Conservation (phyloP, 805 yeast species). For the Candida ortonii region DNA sequence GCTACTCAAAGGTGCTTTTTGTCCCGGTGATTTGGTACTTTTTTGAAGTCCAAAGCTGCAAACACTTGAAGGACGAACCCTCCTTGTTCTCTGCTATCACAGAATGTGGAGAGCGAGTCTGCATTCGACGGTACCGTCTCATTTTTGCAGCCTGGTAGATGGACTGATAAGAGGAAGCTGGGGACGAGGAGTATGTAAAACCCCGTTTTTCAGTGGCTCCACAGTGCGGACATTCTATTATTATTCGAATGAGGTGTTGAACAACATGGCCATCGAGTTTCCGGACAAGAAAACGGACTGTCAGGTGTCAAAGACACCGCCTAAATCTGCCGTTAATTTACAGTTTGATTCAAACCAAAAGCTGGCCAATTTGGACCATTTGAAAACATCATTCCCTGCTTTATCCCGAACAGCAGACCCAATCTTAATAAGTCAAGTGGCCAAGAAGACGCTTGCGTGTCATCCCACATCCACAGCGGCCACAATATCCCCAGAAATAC, state of each 20-base stretch:
- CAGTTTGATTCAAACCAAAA: conserved; percentile 31
- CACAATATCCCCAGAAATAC: background rate
- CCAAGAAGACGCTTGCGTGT: conserved; percentile 43
- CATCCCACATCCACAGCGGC: conserved; percentile 30
- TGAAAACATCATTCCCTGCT: conserved; percentile 6
- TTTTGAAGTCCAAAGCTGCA: too few relatives aligned
- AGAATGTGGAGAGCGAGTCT: conserved; percentile 11
- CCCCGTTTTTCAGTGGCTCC: background rate
- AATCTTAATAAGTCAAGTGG: conserved; percentile 37
- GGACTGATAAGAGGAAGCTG: conserved; percentile 1
- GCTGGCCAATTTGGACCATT: conserved; percentile 11
- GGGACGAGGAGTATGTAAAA: background rate
- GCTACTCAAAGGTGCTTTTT: too few relatives aligned
- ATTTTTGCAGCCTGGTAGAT: conserved; percentile 2
- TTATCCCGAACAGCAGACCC: conserved; percentile 7
- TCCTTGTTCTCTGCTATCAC: too few relatives aligned
- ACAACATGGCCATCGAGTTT: conserved; percentile 11
- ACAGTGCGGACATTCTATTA: conserved; percentile 17
- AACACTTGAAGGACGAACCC: too few relatives aligned
- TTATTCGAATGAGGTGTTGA: conserved; percentile 23
- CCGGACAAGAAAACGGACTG: background rate
- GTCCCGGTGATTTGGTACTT: too few relatives aligned
- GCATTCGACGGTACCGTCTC: conserved; percentile 5
- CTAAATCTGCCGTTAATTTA: conserved; percentile 5
- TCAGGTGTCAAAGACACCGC: background rate